phyloP scores from a whole-genome alignment of 768 basidiomycete genomes.

The Auricularia cornea region DNA sequence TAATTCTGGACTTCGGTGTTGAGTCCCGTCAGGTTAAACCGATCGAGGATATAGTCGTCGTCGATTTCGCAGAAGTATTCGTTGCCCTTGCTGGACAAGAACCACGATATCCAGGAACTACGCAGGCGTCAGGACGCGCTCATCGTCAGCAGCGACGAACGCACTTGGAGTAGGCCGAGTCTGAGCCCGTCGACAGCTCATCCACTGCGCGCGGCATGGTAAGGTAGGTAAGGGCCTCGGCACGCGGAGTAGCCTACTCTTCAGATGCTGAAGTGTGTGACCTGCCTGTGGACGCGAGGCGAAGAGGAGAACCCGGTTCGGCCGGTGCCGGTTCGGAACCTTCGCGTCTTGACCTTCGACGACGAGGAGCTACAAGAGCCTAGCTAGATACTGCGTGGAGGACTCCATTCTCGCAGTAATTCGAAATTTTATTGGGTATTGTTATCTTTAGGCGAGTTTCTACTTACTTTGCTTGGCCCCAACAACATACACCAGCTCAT shows the following conservation, averaged over 20 bases:
- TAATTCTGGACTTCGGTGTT: slow-evolving; percentile 97
- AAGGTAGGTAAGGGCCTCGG: background rate
- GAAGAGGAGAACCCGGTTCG: background rate
- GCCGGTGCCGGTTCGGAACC: too few species aligned
- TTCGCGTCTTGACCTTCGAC: too few species aligned
- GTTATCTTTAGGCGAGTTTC: too few species aligned
- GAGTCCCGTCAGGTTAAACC: slow-evolving; percentile 95
- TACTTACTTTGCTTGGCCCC: too few species aligned
- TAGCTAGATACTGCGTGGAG: too few species aligned
- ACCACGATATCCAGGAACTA: slow-evolving; percentile 86
- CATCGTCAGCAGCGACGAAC: slow-evolving; percentile 14
- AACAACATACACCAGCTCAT: too few species aligned
- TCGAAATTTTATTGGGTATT: too few species aligned
- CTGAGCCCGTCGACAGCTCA: slow-evolving; percentile 84
- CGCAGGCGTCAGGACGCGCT: slow-evolving; percentile 15
- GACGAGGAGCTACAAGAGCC: too few species aligned
- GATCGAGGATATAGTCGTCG: slow-evolving; percentile 96
- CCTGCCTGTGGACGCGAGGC: background rate
- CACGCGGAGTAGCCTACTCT: background rate
- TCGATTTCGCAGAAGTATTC: slow-evolving; percentile 99
- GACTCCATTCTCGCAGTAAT: too few species aligned
- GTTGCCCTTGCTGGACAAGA: slow-evolving; percentile 93
- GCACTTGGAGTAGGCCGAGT: slow-evolving; percentile 94
- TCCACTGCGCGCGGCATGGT: slow-evolving; percentile 46
- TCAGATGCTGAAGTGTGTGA: background rate